Conservation (phyloP, 805 yeast genomes). For the Vanderwaltozyma verrucispora region DNA sequence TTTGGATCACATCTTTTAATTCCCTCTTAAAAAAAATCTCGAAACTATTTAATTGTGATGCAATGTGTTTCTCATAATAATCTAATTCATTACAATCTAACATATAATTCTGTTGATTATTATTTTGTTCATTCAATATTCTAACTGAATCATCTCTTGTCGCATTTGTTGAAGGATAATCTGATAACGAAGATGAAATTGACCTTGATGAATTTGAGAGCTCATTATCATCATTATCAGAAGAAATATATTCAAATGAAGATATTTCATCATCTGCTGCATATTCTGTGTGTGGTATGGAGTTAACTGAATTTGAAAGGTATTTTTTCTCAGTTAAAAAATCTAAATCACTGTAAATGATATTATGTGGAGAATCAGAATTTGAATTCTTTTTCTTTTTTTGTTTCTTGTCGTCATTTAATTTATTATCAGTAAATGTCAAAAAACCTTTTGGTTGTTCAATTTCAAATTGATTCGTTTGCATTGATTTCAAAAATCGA, state of each 20-base stretch:
- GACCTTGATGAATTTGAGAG: no score
- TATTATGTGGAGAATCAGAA: constrained; percentile 12
- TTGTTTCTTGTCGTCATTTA: no score
- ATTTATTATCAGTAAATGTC: no score
- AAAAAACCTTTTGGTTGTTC: no score
- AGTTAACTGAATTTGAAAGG: no score
- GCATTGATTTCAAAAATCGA: constrained; percentile 19
- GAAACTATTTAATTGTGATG: constrained; percentile 13
- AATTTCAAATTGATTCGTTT: constrained; percentile 5
- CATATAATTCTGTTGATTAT: no score
- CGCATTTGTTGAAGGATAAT: no score
- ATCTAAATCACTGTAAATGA: constrained; percentile 16
- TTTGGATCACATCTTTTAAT: constrained; percentile 14
- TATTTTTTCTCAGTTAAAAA: background rate
- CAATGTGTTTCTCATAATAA: constrained; percentile 18
- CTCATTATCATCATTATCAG: background rate
- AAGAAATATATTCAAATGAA: background rate
- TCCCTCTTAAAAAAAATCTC: constrained; percentile 18
- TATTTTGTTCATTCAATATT: no score
- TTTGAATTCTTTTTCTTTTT: no score
- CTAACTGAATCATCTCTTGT: no score
- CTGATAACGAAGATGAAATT: no score
- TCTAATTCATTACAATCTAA: constrained; percentile 12
- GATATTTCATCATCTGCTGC: background rate
- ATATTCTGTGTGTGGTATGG: no score